These are phyloP conservation scores for Posidonia oceanica DNA, from an alignment of 116 monocot species.

Conservation along the genomic window DNA sequence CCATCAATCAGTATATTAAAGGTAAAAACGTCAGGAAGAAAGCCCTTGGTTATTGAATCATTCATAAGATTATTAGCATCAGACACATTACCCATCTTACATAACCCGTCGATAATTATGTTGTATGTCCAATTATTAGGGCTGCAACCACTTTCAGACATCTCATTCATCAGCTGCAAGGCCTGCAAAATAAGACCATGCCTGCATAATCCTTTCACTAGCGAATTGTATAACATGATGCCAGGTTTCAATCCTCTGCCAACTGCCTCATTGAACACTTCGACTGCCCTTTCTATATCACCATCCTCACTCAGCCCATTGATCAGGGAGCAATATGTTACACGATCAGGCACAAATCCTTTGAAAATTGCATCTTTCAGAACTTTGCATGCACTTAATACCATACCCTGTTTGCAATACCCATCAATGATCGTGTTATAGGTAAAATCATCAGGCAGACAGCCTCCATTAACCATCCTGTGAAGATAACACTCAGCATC, in stretches of 20 bases:
- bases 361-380: conserved; percentile 75
- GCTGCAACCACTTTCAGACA: conserved; percentile 49
- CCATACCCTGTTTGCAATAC: conserved; percentile 58
- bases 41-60: conserved; percentile 53
- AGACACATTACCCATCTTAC: conserved; percentile 76
- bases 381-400: conserved; percentile 39
- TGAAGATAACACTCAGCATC: conserved; percentile 70
- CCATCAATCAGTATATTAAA: conserved; percentile 86
- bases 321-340: conserved; percentile 85
- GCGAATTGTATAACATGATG: conserved; percentile 58
- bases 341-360: conserved; percentile 71
- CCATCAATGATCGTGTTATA: conserved; percentile 94
- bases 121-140: conserved; percentile 88
- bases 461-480: conserved; percentile 63
- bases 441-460: conserved; percentile 67
- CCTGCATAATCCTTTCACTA: conserved; percentile 64
- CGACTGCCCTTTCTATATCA: conserved; percentile 59
- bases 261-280: conserved; percentile 55
- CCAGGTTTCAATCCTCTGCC: conserved; percentile 39
- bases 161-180: conserved; percentile 61
- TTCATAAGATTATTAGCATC: conserved; percentile 67
- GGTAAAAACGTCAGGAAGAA: conserved; percentile 77
- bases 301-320: conserved; percentile 71
- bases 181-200: conserved; percentile 69
- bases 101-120: conserved; percentile 68